Base-by-base conservation (phyloP, 352 stramenopile species). In the Pythium folliculosum region DNA sequence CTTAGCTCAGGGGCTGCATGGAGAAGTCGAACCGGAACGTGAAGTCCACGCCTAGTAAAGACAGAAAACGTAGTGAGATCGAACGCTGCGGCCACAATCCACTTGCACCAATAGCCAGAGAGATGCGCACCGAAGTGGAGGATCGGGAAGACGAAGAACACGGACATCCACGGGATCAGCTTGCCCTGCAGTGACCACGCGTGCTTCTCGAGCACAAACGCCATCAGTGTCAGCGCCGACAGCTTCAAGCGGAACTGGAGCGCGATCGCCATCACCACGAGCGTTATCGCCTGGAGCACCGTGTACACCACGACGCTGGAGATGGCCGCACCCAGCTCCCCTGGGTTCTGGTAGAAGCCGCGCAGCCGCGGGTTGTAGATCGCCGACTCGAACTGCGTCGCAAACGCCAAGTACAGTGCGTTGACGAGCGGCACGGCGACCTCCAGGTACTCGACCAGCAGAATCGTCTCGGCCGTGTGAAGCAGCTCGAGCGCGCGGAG, bases 401-500 rank as follows among this genome's bases (percentile, higher is more conserved):
- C 65, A 14, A 67, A 22, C 14, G 32, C 8, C 19, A 72, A 0
- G 35, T 57, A 67, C 5, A 43, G 3, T 0, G 52, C 53, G 52
- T 64, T 72, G 23, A 59, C 22, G 13, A 63, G 27, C 30, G 65
- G 65, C 16, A 67, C 44, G 2, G 43, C 47, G 17, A 67, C 58
- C 40, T 72, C 65, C 5, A 72, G 21, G 38, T 67, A 72, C 65
- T 72, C 65, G 58, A 72, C 59, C 19, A 72, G 44, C 6, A 67
- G 52, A 27, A 72, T 64, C 22, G 58, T 52, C 35, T 72, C 65
- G 32, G 58, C 58, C 16, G 53, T 44, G 9, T 67, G 57, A 3
- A 63, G 35, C 7, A 59, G 13, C 48, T 53, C 48, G 48, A 53
- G 22, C 48, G 48, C 22, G 27, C 35, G 44, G 12, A 22, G 7